Evolutionary conservation across 2,329 filamentous ascomycete genomes (phyloP), one percentile per base, ranked within the genome.

Genomic region (Aureobasidium sp.): DNA sequence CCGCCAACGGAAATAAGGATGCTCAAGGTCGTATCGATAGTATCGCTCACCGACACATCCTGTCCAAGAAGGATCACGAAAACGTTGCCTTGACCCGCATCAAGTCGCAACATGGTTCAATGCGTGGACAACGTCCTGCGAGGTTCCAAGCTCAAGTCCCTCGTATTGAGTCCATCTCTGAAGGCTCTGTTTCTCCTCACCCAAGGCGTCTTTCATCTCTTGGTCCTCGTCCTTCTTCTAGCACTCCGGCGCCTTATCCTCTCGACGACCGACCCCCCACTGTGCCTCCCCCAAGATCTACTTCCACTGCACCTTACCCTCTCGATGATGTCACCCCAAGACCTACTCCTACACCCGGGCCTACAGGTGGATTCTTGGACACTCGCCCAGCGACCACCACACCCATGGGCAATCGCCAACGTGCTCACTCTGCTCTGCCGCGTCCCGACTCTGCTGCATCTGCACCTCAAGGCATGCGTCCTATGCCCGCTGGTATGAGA

Each of bases 1-100:
- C 91, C 34, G 87, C 90, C 36, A 90, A 93, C 69, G 94, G 93
- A 39, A 99, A 97, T 75, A 89, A 89, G 68, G 94, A 99, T 74
- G 94, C 94, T 13, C 78, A 85, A 53, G 83, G 82, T 49, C 85
- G 94, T 47, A 85, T 99, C 62, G 90, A 96, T 53, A 91, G 90
- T 55, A 86, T 99, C 58, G 87, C 85, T 50, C 85, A 90, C 67
- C 90, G 90, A 74, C 89, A 89, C 11, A 68, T 72, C 3, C 79
- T 97, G 50, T 95, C 91, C 2, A 92, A 92, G 76, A 84, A 87
- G 67, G 94, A 97, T 69, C 94, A 99, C 72, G 93, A 97, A 74
- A 90, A 91, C 61, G 87, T 95, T 45, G 92, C 94, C 0, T 85
- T 99, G 66, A 88, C 85, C 55, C 85, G 89, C 59, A 97, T 99